Base-by-base conservation (phyloP, 1,284 basidiomycete genomes). In the Moesziomyces sp. region DNA sequence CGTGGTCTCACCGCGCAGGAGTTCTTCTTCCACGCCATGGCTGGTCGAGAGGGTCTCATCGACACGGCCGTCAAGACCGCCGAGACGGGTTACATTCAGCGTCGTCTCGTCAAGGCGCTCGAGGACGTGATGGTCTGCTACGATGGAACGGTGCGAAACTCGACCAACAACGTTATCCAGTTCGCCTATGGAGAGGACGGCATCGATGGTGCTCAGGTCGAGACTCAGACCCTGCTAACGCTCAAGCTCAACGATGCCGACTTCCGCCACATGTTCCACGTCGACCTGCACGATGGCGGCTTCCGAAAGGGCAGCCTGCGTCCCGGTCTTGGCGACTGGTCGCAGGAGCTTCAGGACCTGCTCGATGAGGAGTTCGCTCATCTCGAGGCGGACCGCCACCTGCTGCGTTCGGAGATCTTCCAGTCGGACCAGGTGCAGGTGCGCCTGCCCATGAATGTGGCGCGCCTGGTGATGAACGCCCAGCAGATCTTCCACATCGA, bases 21-120 rank as follows among this genome's bases (percentile, higher is more conserved):
- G 84, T 99, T 95, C 88, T 99, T 99, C 89, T 99, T 99, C 90
- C 97, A 99, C 86, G 97, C 97, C 58, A 99, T 99, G 97, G 96
- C 96, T 80, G 97, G 97, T 87, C 92, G 97, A 81, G 97, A 99
- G 85, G 97, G 97, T 88, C 87, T 99, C 56, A 98, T 99, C 80
- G 97, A 99, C 88, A 99, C 97, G 2, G 97, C 97, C 30, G 95
- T 99, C 86, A 99, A 99, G 87, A 99, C 97, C 8, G 97, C 97
- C 50, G 97, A 99, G 86, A 99, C 97, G 0, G 97, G 97, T 80
- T 99, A 99, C 85, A 99, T 99, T 79, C 97, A 99, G 85, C 92
- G 96, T 81, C 92, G 96, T 74, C 87, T 99, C 69, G 95, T 99
- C 80, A 99, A 99, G 86, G 97, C 96, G 1, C 87, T 99, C 78